These are phyloP conservation scores for Tremella mesenterica DNA, from an alignment of 768 basidiomycete species.

Conservation along the genomic window DNA sequence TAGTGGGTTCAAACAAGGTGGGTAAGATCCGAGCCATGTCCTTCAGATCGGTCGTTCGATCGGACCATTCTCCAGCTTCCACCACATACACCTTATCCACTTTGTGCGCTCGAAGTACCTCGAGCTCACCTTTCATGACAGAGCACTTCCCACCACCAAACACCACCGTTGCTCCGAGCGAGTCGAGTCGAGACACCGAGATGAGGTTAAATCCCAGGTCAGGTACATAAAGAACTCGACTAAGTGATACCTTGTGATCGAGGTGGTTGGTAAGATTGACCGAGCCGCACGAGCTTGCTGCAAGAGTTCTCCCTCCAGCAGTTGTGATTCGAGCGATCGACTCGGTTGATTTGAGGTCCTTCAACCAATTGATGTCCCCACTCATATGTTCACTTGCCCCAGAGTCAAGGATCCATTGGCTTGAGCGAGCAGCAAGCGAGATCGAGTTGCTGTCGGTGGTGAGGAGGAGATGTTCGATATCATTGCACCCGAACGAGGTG, in stretches of 20 bases:
- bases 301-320: not conserved
- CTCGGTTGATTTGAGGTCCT: not conserved
- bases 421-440: too few species aligned
- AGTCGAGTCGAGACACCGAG: not conserved
- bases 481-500: too few species aligned
- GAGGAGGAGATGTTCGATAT: too few species aligned
- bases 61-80: too few species aligned
- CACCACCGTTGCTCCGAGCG: not conserved
- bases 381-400: too few species aligned
- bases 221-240: not conserved
- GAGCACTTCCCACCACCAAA: not conserved
- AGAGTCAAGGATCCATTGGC: too few species aligned
- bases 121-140: not conserved
- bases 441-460: too few species aligned
- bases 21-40: not conserved
- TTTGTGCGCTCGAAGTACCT: not conserved
- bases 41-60: too few species aligned
- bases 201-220: constrained; percentile 4
- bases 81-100: not conserved
- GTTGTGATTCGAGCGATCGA: not conserved
- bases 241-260: not conserved
- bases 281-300: not conserved
- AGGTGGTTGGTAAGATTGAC: not conserved
- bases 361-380: not conserved
- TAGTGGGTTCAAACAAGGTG: not conserved